Evolutionary conservation across 148 eudicot genomes (phyloP).

Genomic region (Rhododendron henanense): DNA sequence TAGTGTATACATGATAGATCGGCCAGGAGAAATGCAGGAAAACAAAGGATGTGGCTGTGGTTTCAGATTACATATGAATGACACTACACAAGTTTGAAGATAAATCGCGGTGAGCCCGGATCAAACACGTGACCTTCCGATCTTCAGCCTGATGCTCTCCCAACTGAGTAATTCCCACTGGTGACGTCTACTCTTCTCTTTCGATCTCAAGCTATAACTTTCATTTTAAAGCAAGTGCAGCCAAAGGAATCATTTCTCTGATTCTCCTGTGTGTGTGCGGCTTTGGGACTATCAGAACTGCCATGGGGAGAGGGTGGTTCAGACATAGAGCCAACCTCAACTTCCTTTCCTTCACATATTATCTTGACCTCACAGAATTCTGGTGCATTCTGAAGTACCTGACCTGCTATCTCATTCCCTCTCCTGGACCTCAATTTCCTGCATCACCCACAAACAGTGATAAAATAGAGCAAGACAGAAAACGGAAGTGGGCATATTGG

Average conservation of each 20-base stretch:
- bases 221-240: slow-evolving; percentile 29
- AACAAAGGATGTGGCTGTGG: background rate
- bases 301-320: slow-evolving; percentile 8
- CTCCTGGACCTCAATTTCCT: slow-evolving; percentile 58
- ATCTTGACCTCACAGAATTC: slow-evolving; percentile 55
- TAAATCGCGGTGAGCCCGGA: slow-evolving; percentile 63
- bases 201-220: background rate
- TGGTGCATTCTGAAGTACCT: slow-evolving; percentile 49
- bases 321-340: slow-evolving; percentile 1
- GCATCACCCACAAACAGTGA: background rate
- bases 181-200: background rate
- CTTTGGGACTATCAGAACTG: background rate
- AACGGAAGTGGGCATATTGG: background rate
- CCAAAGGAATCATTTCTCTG: slow-evolving; percentile 13
- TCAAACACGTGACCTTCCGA: slow-evolving; percentile 74
- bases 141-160: slow-evolving; percentile 24
- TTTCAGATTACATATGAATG: background rate
- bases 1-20: background rate
- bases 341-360: slow-evolving; percentile 68
- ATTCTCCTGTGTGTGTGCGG: background rate
- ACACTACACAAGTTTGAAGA: background rate
- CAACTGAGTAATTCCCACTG: slow-evolving; percentile 52
- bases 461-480: background rate
- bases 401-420: slow-evolving; percentile 46
- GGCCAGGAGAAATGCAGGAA: background rate